Evolutionary conservation across 2,329 filamentous ascomycete genomes (phyloP).

Genomic region (Pyricularia sp.): DNA sequence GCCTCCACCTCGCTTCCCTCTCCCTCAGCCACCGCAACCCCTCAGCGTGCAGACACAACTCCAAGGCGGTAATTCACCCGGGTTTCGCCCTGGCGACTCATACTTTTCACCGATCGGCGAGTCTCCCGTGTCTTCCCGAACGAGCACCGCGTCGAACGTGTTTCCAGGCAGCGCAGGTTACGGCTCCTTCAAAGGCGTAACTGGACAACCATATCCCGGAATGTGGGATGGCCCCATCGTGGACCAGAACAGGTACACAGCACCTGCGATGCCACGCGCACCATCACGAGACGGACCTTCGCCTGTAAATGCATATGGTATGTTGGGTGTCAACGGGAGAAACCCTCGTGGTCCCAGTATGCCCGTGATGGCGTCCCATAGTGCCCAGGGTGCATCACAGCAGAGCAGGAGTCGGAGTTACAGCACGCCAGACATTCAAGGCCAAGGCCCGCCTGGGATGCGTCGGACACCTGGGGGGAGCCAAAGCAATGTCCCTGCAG

Average conservation of each 20-base stretch:
- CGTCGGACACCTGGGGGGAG: constrained; percentile 47
- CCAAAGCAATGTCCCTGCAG: constrained; percentile 50
- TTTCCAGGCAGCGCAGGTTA: constrained; percentile 45
- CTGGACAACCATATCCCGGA: constrained; percentile 55
- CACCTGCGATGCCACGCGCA: constrained; percentile 74
- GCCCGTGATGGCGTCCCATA: constrained; percentile 50
- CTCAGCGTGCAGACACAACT: constrained; percentile 61
- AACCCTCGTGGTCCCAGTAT: constrained; percentile 70
- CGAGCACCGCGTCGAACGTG: constrained; percentile 66
- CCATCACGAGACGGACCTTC: constrained; percentile 69
- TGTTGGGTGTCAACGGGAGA: constrained; percentile 41
- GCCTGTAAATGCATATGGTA: constrained; percentile 51
- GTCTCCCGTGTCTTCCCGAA: constrained; percentile 66
- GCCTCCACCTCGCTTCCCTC: constrained; percentile 58
- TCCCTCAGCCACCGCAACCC: constrained; percentile 44
- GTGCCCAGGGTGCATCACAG: constrained; percentile 44
- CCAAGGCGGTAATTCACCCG: constrained; percentile 43
- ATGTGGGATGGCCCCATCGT: constrained; percentile 37
- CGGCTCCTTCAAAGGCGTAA: constrained; percentile 57
- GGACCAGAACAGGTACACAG: constrained; percentile 74
- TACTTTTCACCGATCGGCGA: constrained; percentile 89
- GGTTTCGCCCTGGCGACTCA: constrained; percentile 59
- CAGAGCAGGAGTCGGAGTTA: constrained; percentile 79
- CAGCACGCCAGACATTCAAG: constrained; percentile 90
- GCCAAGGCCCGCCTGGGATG: constrained; percentile 56